Base-by-base conservation (phyloP, 106 monocot species). In the Dendrobium nobile region DNA sequence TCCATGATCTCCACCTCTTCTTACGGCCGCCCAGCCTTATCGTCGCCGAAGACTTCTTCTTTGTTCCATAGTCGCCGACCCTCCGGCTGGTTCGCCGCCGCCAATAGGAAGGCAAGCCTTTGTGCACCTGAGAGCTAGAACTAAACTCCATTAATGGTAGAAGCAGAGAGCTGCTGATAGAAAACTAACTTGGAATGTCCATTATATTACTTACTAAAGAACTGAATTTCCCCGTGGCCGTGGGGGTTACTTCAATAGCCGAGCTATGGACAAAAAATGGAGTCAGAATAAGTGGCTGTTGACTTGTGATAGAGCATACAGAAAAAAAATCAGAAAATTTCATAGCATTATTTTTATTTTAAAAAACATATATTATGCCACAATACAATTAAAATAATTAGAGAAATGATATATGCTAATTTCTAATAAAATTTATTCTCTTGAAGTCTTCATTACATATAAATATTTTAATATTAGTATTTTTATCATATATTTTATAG, bases 11-110 rank as follows among this genome's bases (percentile, higher is more conserved):
- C 74, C 74, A 74, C 43, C 74, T 41, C 43, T 37, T 74, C 20
- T 20, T 44, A 28, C 74, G 43, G 41, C 74, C 74, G 74, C 74
- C 74, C 20, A 74, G 74, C 74, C 43, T 74, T n/a, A 74, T 22
- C 22, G 8, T 43, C 74, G 4, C 6, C 8, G 19, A 15, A 74
- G 42, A 19, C 43, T 10, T 44, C 74, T 44, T 74, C 43, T 19
- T 44, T 43, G 16, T 26, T 22, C 11, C 74, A 0, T 0, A 7
- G 17, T 37, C 72, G 3, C 72, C 70, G 24, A 28, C 11, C 72
- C 72, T 72, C 72, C 72, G 72, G 72, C 20, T 4, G 9, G 72
- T 4, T 44, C 74, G 17, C 74, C 42, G 18, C 6, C 74, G 41
- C 74, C 74, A 74, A 44, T 74, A 74, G 8, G 74, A 74, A 41